phyloP scores from a whole-genome alignment of 1,139 yeast species.

The Zygosaccharomyces sapae region DNA sequence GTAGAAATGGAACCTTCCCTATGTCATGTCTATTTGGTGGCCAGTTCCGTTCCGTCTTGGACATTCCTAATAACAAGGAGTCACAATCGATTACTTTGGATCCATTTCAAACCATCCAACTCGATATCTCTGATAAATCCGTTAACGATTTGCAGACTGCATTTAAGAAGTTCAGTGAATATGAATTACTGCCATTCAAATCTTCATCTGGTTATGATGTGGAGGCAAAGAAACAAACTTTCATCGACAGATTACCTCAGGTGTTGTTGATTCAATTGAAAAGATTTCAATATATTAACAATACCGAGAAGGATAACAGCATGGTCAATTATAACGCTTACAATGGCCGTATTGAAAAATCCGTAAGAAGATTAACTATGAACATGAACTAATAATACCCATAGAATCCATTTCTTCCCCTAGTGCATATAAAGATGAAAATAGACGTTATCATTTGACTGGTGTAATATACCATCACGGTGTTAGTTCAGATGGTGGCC shows the following conservation, averaged over 20 bases:
- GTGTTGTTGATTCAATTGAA: constrained; percentile 80
- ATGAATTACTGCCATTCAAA: constrained; percentile 68
- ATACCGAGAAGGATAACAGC: constrained; percentile 37
- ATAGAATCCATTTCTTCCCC: constrained; percentile 47
- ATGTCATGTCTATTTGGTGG: constrained; percentile 90
- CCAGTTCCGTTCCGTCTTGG: constrained; percentile 79
- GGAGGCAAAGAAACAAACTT: constrained; percentile 78
- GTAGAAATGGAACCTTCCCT: constrained; percentile 81
- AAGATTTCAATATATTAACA: constrained; percentile 66
- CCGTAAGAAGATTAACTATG: constrained; percentile 55
- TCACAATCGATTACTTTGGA: constrained; percentile 76
- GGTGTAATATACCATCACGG: constrained; percentile 98
- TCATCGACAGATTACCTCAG: constrained; percentile 75
- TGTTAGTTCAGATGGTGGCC: constrained; percentile 86
- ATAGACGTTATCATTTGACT: constrained; percentile 52
- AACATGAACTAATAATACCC: constrained; percentile 55
- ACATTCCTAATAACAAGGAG: constrained; percentile 59
- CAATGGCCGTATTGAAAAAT: constrained; percentile 45
- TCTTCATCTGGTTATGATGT: constrained; percentile 52
- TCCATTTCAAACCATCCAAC: constrained; percentile 90
- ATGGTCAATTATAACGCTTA: constrained; percentile 39
- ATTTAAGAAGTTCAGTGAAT: constrained; percentile 62
- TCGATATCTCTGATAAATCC: constrained; percentile 72
- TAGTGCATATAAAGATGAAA: constrained; percentile 27
- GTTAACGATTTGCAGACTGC: constrained; percentile 73